Conservation (phyloP, 352 stramenopile species). For the Phytopythium delawarense region DNA sequence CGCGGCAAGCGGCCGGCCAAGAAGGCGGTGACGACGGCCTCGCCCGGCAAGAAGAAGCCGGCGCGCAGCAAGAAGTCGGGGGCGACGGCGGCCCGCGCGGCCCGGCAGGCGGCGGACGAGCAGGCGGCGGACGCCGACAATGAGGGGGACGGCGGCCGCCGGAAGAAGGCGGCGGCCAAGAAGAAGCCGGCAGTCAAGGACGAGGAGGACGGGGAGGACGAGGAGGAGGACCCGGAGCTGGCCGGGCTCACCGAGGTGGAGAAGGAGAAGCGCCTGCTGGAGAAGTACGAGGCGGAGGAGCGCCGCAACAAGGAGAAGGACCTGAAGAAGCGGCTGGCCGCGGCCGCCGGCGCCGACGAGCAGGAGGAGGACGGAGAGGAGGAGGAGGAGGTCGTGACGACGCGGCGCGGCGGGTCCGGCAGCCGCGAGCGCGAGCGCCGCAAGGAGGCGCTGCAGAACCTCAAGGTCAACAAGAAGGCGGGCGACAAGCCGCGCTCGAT, state of each 20-base stretch:
- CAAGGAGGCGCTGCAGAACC: conserved; percentile 75
- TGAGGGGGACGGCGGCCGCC: conserved; percentile 33
- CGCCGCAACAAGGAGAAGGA: conserved; percentile 80
- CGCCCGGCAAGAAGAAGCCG: conserved; percentile 28
- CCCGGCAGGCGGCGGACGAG: conserved; percentile 38
- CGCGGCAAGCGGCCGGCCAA: conserved; percentile 42
- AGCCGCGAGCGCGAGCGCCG: conserved; percentile 64
- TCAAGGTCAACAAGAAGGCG: conserved; percentile 81
- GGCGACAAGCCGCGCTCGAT: conserved; percentile 76
- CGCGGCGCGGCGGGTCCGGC: conserved; percentile 42
- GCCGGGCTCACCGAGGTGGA: conserved; percentile 79
- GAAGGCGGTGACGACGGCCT: conserved; percentile 27
- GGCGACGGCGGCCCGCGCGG: background rate
- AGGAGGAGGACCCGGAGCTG: conserved; percentile 51
- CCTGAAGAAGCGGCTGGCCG: conserved; percentile 75
- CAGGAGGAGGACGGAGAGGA: conserved; percentile 44
- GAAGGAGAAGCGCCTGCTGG: conserved; percentile 83
- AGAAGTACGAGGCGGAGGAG: conserved; percentile 84
- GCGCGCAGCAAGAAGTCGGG: conserved; percentile 15
- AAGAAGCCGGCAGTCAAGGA: conserved; percentile 47
- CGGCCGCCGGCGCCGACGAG: conserved; percentile 28
- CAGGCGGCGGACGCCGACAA: conserved; percentile 53
- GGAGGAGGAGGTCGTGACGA: conserved; percentile 38
- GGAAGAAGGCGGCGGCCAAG: conserved; percentile 36
- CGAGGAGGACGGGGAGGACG: conserved; percentile 39